Base-by-base conservation (phyloP, 1,284 basidiomycete genomes). In the Cryptococcus sp. region DNA sequence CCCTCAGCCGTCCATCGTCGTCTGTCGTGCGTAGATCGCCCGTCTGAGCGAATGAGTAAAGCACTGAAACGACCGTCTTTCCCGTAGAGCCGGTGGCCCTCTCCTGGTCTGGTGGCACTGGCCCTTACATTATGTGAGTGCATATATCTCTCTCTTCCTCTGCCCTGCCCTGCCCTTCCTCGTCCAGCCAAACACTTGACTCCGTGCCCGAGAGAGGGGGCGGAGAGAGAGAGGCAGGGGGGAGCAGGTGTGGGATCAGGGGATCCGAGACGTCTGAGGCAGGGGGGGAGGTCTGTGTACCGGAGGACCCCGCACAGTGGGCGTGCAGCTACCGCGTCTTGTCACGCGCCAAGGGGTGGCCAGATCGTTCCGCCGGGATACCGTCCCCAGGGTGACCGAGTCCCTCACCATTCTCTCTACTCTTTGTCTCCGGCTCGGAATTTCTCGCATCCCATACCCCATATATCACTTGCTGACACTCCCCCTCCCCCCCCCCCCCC, bases 111-210 rank as follows among this genome's bases (percentile, higher is more conserved):
- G 83, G 79, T 45, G 87, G 87, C 50, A 57, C 59, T 0, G 50
- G 79, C 0, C 87, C 87, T 1, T 91, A 83, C 79, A 90, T 80
- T 75, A 60, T 89, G 62, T 80, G 55, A 67, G 72, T 68, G 11
- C 1, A 38, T 40, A 37, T 45, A 12, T 45, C 8, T 23, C n/a
- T 33, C 50, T n/a, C 23, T 40, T 38, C 6, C 12, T 20, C 39
- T 6, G 28, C 12, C 20, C 40, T 35, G 40, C n/a, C n/a, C n/a
- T n/a, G n/a, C n/a, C n/a, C n/a, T n/a, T n/a, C n/a, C n/a, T 20
- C 42, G 16, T 49, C 38, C 45, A 18, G 28, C 28, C 28, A 4
- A 4, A 33, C 28, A 33, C 5, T 33, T 33, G 5, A 33, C 4
- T 33, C 5, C 28, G 9, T 33, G 28, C 28, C 28, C 28, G 28